Base-by-base conservation (phyloP, 106 monocot genomes). In the Dendrobium huoshanense region DNA sequence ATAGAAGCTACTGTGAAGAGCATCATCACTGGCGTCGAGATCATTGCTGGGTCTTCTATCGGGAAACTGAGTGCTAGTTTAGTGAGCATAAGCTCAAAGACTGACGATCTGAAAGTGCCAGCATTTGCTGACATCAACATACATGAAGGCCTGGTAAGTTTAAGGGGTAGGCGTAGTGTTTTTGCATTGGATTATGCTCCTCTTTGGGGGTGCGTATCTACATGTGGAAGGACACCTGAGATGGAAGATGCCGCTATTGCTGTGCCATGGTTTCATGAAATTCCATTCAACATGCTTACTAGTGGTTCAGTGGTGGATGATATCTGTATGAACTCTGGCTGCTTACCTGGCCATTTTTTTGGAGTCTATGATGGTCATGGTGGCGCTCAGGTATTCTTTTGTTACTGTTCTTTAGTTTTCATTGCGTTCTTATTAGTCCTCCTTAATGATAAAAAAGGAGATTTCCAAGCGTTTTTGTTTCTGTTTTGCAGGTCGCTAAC, bases 181-280 rank as follows among this genome's bases (percentile, higher is more conserved):
- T 58, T 80, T 8, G 47, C 78, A 9, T 58, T 59, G 1, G 78
- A 88, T 25, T 84, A 82, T 77, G 49, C 83, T 33, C 86, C 93
- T 7, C 86, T 90, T 22, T 95, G 95, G 95, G 95, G 95, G 8
- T 82, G 77, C 27, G 55, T 82, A 2, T 89, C 92, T 18, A 87
- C 87, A 37, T 84, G 87, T 40, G 95, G 95, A 24, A 88, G 86
- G 48, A 82, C 88, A 83, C 84, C 89, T 15, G 95, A 95, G 82
- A 95, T 95, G 92, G 95, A 95, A 75, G 95, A 95, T 87, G 92
- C 92, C 2, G 72, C 81, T 16, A 79, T 82, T 5, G 78, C 86
- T 2, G 83, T 86, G 10, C 95, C 95, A 25, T 72, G 80, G 47
- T 91, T 95, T 77, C 79, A 77, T 13, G 83, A 85, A 54, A 90